Evolutionary conservation across 352 stramenopile species (phyloP).

Genomic region (Phytophthora idaei): DNA sequence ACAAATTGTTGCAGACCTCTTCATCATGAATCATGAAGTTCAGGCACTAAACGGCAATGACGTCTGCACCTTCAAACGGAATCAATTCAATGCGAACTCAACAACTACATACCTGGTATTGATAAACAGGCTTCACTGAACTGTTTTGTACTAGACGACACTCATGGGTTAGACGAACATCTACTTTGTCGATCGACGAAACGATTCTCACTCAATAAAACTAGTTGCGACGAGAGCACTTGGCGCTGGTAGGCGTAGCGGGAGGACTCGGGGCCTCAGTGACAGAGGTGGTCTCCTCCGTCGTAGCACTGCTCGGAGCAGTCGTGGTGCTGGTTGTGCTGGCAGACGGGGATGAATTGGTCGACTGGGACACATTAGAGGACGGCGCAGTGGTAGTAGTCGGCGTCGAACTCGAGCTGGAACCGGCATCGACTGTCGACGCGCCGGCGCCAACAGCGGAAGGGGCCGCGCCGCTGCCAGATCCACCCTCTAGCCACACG

Average conservation of each 20-base stretch:
- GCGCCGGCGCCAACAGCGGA: too few relatives aligned
- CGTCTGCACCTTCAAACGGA: too few relatives aligned
- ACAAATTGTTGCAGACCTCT: too few relatives aligned
- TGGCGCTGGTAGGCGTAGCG: slow-evolving; percentile 10
- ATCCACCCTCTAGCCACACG: slow-evolving; percentile 39
- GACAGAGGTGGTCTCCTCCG: slow-evolving; percentile 4
- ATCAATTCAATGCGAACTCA: background rate
- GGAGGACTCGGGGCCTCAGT: slow-evolving; percentile 21
- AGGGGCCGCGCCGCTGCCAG: slow-evolving; percentile 21
- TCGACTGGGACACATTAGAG: background rate
- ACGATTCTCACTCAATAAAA: slow-evolving; percentile 1
- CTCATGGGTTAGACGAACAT: slow-evolving; percentile 17
- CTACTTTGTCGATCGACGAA: slow-evolving; percentile 6
- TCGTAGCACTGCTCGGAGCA: slow-evolving; percentile 2
- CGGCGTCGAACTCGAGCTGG: slow-evolving; percentile 15
- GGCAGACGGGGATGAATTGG: too few relatives aligned
- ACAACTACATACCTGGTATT: background rate
- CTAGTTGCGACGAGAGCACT: slow-evolving; percentile 36
- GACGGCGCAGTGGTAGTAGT: slow-evolving; percentile 20
- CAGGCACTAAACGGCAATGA: too few relatives aligned
- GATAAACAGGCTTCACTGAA: background rate
- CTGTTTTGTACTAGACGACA: background rate
- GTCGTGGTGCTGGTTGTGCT: slow-evolving; percentile 1
- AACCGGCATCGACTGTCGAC: slow-evolving; percentile 10
- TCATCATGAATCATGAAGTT: too few relatives aligned